Percentiles rank a stretch among this genome's conserved stretches.
phyloP scores from a whole-genome alignment of 1,139 yeast species.

The Yamadazyma mexicana region DNA sequence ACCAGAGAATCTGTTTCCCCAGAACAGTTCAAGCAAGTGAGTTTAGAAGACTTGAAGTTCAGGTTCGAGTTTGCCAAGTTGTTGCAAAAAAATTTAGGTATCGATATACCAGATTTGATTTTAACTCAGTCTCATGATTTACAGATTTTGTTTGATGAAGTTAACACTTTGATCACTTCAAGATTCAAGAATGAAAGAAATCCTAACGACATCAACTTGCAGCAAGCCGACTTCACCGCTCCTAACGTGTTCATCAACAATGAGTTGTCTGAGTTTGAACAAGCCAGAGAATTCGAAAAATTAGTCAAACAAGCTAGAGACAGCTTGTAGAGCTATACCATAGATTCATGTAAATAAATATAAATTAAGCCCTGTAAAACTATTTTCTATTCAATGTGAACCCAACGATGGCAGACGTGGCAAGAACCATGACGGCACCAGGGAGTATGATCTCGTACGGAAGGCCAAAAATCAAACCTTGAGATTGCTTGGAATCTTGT shows the following conservation, averaged over 20 bases:
- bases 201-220: conserved; percentile 64
- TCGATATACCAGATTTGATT: conserved; percentile 64
- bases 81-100: conserved; percentile 60
- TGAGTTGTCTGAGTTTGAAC: conserved; percentile 33
- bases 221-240: conserved; percentile 41
- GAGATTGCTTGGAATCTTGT: conserved; percentile 10
- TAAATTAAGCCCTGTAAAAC: neutral
- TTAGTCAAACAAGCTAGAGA: conserved; percentile 35
- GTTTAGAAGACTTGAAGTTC: conserved; percentile 47
- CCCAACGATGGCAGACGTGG: conserved; percentile 58
- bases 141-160: conserved; percentile 43
- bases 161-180: conserved; percentile 45
- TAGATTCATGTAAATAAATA: conserved; percentile 11
- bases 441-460: conserved; percentile 63
- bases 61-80: conserved; percentile 61
- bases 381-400: conserved; percentile 45
- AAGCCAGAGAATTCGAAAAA: conserved; percentile 27
- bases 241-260: conserved; percentile 53
- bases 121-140: conserved; percentile 53
- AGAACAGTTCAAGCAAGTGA: conserved; percentile 18
- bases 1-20: conserved; percentile 4
- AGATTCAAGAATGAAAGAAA: conserved; percentile 60
- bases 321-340: conserved; percentile 9
- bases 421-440: conserved; percentile 62
- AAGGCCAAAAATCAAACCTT: conserved; percentile 48